Base-by-base conservation (phyloP, 257 asterid genomes). In the Voacanga thouarsii region DNA sequence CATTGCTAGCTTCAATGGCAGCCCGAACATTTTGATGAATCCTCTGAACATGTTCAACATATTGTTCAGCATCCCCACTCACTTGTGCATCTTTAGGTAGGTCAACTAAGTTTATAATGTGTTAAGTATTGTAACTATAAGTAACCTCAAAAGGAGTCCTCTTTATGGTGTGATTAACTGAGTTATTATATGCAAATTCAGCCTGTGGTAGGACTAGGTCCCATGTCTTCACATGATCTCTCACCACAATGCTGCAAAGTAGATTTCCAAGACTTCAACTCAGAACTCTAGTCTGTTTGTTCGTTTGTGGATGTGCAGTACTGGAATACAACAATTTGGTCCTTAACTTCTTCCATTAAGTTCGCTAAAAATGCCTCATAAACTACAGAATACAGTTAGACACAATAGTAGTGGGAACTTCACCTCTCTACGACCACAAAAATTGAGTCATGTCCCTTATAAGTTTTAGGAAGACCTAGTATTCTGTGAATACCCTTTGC, bases 161-260 rank as follows among this genome's bases (percentile, higher is more conserved):
- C 19, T 73, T 55, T 3, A 19, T 53, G 15, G 30, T 16, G 3
- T 21, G 26, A 10, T 44, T 53, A 18, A 53, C n/a, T 30, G 66
- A 73, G 7, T 71, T 47, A 26, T 71, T 15, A 15, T 71, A 49
- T 4, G 63, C 61, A 71, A 71, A 50, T n/a, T 45, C 60, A 24
- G 24, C 45, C 6, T 71, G 75, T 24, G 57, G 59, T 47, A 71
- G 14, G 4, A n/a, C 30, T 60, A 72, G 28, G 15, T 72, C 28
- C 61, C 63, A 26, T 2, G 9, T 72, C 39, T 72, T 72, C 26
- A 72, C 64, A 72, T 50, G n/a, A n/a, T n/a, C n/a, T n/a, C n/a
- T n/a, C n/a, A n/a, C n/a, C n/a, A n/a, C n/a, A n/a, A n/a, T n/a
- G 1, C 76, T 49, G 41, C 37, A 6, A 8, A 69, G 10, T 12